Evolutionary conservation across 2,329 filamentous ascomycete species (phyloP), one percentile per base, ranked within the genome.

Genomic region (Aspergillus ochraceus): DNA sequence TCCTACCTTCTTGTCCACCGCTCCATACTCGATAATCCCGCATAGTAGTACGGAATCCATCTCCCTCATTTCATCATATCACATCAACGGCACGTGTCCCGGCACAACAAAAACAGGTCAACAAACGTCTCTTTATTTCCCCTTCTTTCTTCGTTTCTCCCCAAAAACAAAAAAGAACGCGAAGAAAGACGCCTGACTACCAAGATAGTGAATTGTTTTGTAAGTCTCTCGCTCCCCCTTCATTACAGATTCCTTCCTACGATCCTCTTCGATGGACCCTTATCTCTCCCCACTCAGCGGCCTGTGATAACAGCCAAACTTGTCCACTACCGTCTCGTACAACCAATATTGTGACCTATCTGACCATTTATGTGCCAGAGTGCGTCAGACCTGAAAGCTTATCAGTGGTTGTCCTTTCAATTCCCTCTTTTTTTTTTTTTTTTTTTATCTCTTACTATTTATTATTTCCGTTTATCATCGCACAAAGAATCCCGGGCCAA

Each of bases 211-310:
- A 14, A 4, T 8, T 8, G 11, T 20, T 17, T 12, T 11, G 45
- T 47, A 22, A 20, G 45, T 47, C 22, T 22, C 4, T 47, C 24
- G 24, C 20, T 24, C 11, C 22, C 30, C 47, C 20, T 47, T 47
- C 45, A 10, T 47, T 47, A 24, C 45, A 10, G 9, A 20, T 47
- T 47, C 45, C 45, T 50, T 14, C 46, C 22, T 55, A 11, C 24
- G 29, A 51, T 51, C 36, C 36, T 42, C 36, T n/a, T n/a, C 36
- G 36, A 42, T 51, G 24, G 19, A 8, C 36, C 57, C 68, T 71
- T 71, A 71, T 71, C 68, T 71, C 60, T 54, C 64, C 64, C 66
- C 66, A 67, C 63, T 66, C 60, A 64, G 47, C 52, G 55, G 30
- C 63, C 57, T 52, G 55, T 63, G 65, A 71, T 68, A 71, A 64